phyloP scores from a whole-genome alignment of 108 stramenopile genomes.

The Cyclotella kingstonii region DNA sequence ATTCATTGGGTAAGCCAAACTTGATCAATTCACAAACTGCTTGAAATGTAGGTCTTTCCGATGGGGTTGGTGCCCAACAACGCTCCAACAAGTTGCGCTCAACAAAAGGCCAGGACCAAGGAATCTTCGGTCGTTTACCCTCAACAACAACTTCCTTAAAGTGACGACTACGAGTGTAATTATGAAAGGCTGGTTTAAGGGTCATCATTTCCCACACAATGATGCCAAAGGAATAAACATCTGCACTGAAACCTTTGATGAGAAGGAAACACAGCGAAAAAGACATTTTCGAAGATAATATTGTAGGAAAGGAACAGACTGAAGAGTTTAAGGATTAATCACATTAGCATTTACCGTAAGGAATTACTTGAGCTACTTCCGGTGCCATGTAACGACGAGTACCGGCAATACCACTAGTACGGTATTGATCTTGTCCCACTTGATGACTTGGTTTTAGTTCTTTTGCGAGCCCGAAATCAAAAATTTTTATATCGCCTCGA shows the following conservation, averaged over 20 bases:
- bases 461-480: conserved; percentile 40
- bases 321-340: neutral
- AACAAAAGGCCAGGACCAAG: conserved; percentile 32
- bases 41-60: conserved; percentile 26
- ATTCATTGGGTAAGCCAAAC: conserved; percentile 29
- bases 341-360: conserved; percentile 14
- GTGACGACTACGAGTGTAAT: conserved; percentile 21
- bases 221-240: conserved; percentile 36
- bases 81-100: conserved; percentile 30
- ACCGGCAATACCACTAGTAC: conserved; percentile 29
- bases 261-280: no score
- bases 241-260: conserved; percentile 18
- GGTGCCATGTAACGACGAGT: conserved; percentile 41
- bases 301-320: neutral
- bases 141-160: conserved; percentile 30
- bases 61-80: conserved; percentile 19
- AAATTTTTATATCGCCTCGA: conserved; percentile 36
- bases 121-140: conserved; percentile 33
- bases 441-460: conserved; percentile 31
- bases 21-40: conserved; percentile 32
- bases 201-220: conserved; percentile 40
- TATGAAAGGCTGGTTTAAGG: conserved; percentile 29
- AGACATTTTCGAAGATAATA: neutral
- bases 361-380: conserved; percentile 30
- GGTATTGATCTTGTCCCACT: conserved; percentile 28